phyloP scores from a whole-genome alignment of 179 eudicot species.

The Patellifolia procumbens region DNA sequence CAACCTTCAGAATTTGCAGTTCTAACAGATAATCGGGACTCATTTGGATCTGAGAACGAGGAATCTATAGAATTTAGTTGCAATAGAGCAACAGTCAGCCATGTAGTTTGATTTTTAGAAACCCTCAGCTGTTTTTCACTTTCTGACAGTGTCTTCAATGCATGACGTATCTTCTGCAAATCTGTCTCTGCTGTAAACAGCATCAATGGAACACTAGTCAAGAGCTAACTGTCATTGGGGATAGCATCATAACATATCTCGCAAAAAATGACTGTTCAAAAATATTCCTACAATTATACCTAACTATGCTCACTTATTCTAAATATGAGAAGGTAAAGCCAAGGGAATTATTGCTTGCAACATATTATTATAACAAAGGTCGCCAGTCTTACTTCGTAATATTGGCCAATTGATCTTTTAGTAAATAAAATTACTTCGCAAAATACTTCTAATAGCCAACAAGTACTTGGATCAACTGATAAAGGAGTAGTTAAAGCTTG shows the following conservation, averaged over 20 bases:
- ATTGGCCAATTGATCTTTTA: background rate
- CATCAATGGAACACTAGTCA: conserved; percentile 17
- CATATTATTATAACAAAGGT: background rate
- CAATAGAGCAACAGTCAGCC: conserved; percentile 91
- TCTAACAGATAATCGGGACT: conserved; percentile 54
- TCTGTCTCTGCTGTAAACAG: conserved; percentile 69
- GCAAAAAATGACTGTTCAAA: background rate
- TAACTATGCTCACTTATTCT: background rate
- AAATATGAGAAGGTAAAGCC: background rate
- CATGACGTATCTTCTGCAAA: conserved; percentile 79
- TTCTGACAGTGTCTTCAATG: conserved; percentile 76
- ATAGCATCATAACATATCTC: background rate
- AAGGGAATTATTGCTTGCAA: background rate
- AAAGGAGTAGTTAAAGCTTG: too few relatives aligned
- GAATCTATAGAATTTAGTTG: conserved; percentile 70
- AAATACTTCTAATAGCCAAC: too few relatives aligned
- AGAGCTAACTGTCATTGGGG: background rate
- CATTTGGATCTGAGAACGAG: conserved; percentile 50
- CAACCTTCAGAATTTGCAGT: conserved; percentile 62
- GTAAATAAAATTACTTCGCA: too few relatives aligned
- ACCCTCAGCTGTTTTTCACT: conserved; percentile 85
- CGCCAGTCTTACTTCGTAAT: background rate
- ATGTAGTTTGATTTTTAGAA: conserved; percentile 80
- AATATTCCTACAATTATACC: background rate
- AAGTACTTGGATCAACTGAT: too few relatives aligned